These are phyloP conservation scores for Amanita phalloides DNA, from an alignment of 768 basidiomycete genomes.

Conservation along the genomic window DNA sequence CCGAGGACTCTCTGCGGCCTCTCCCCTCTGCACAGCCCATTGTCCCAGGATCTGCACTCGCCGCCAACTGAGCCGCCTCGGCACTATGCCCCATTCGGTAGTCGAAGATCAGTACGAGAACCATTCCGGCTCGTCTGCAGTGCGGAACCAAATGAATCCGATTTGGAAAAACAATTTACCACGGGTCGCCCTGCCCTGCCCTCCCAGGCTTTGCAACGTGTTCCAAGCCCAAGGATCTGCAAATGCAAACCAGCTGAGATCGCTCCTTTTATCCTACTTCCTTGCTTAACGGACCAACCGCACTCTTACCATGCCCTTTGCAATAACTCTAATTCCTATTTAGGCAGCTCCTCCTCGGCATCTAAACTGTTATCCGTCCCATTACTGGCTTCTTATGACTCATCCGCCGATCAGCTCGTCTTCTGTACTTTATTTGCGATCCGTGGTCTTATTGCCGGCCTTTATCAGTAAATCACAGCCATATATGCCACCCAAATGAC, in stretches of 20 bases:
- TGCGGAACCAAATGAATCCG: background rate
- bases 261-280: background rate
- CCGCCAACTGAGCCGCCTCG: background rate
- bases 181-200: background rate
- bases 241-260: background rate
- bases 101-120: background rate
- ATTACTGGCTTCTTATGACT: constrained; percentile 3
- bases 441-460: constrained; percentile 1
- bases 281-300: constrained; percentile 1
- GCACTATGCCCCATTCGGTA: background rate
- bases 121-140: background rate
- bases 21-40: too few species aligned
- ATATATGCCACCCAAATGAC: background rate
- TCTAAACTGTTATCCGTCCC: constrained; percentile 3
- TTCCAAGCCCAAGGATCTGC: background rate
- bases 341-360: background rate
- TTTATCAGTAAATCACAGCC: background rate
- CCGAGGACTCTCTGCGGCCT: background rate
- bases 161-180: background rate
- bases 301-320: background rate
- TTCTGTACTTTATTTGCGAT: background rate
- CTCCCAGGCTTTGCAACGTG: background rate
- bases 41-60: background rate
- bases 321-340: background rate
- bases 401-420: constrained; percentile 16